Base-by-base conservation (phyloP, 352 stramenopile genomes). In the Phytophthora fragariae region DNA sequence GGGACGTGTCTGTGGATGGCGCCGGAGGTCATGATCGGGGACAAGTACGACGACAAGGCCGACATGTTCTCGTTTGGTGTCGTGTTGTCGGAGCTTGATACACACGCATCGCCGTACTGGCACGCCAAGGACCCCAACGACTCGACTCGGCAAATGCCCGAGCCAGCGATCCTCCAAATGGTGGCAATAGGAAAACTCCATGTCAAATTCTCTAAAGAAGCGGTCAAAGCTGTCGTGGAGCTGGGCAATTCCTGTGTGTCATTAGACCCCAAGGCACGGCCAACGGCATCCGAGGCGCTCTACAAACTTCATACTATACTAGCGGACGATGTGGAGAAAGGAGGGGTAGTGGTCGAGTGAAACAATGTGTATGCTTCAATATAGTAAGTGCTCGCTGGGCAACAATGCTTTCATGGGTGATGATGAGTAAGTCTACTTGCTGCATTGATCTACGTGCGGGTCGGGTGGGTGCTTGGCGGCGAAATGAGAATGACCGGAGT, bases 61-160 rank as follows among this genome's bases (percentile, higher is more conserved):
- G 76, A 86, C 29, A 81, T 86, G 50, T 84, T 82, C 37, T 86
- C 79, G 5, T 86, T 86, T 41, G 79, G 79, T 21, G 73, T 83
- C 15, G 68, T 84, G 9, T 47, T 86, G 15, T 77, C 69, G 5
- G 76, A 82, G 41, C 31, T 84, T 3, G 79, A 86, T 41, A 72
- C 61, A 0, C 76, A 84, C 17, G 37, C 47, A 6, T 62, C 55
- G 14, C 79, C 76, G 21, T 84, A 81, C 37, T 71, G 58, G 64
- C 39, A 80, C 17, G 59, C 50, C 15, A 81, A 80, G 62, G 70
- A 81, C 54, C 62, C 62, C 1, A 72, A 57, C 27, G 73, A 75
- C 55, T 68, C 73, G 3, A 74, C 49, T 29, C 57, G 70, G 29
- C 54, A 64, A 21, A 64, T 83, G 73, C 70, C 77, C 0, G 77